These are phyloP conservation scores for Ambrosia hybrid DNA, from an alignment of 140 eudicot genomes.

Conservation along the genomic window DNA sequence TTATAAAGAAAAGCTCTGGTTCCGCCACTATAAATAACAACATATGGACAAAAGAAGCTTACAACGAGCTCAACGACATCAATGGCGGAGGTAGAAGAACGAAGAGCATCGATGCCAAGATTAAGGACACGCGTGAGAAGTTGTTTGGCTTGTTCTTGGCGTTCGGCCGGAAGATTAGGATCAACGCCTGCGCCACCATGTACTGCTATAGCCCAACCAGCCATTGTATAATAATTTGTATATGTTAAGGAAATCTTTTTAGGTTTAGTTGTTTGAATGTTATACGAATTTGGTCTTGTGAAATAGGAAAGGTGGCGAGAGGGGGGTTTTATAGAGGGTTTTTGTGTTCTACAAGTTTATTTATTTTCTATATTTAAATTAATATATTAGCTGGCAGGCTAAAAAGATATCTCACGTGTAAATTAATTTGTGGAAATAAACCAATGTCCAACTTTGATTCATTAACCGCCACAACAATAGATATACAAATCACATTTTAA, in stretches of 20 bases:
- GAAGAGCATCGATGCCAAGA: slow-evolving; percentile 68
- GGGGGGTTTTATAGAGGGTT: slow-evolving; percentile 22
- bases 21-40: too few species aligned
- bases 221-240: slow-evolving; percentile 23
- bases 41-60: slow-evolving; percentile 18
- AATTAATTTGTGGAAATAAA: background rate
- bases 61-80: slow-evolving; percentile 91
- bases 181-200: slow-evolving; percentile 99
- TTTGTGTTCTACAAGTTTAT: slow-evolving; percentile 3
- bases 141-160: slow-evolving; percentile 72
- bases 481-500: too few species aligned
- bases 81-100: slow-evolving; percentile 70
- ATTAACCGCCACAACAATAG: too few species aligned
- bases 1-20: too few species aligned
- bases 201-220: slow-evolving; percentile 86
- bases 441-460: background rate
- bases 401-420: background rate
- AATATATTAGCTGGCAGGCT: background rate
- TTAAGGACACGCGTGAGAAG: slow-evolving; percentile 71
- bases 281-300: too few species aligned
- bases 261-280: background rate
- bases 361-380: background rate
- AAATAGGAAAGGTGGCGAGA: slow-evolving; percentile 22
- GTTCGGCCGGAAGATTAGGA: slow-evolving; percentile 81
- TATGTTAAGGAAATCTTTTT: background rate